phyloP scores from a whole-genome alignment of 306 rosid species.

The Acacia acuminata region DNA sequence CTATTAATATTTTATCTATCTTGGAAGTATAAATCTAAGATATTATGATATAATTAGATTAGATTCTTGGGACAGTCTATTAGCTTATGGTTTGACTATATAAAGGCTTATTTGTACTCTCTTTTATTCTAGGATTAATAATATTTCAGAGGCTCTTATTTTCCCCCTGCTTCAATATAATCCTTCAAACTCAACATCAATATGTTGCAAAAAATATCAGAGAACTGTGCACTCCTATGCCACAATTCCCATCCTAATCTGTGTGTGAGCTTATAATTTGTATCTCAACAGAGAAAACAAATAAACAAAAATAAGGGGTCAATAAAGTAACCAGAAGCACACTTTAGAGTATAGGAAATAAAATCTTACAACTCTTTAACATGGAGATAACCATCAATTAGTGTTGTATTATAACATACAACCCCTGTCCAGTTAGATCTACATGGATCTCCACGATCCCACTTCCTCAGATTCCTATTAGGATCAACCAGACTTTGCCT shows the following conservation, averaged over 20 bases:
- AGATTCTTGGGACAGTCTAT: too few species aligned
- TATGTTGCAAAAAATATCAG: conserved; percentile 7
- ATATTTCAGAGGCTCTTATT: too few species aligned
- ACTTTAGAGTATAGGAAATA: conserved; percentile 6
- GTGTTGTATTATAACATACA: conserved; percentile 51
- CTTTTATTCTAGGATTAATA: too few species aligned
- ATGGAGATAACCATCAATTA: conserved; percentile 56
- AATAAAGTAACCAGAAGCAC: background rate
- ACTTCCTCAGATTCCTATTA: conserved; percentile 65
- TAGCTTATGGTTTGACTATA: too few species aligned
- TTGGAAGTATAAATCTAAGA: too few species aligned
- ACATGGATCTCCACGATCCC: conserved; percentile 92
- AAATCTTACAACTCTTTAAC: conserved; percentile 64
- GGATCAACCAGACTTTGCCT: conserved; percentile 59
- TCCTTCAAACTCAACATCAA: background rate
- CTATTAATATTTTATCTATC: too few species aligned
- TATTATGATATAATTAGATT: too few species aligned
- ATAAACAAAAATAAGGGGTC: conserved; percentile 6
- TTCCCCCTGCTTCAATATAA: too few species aligned
- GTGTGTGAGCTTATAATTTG: background rate
- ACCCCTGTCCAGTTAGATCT: conserved; percentile 75
- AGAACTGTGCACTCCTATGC: background rate
- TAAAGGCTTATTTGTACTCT: too few species aligned
- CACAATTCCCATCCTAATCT: background rate
- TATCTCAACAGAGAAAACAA: background rate